A percentile compares a stretch with the other conserved stretches of the same genome.
phyloP scores from a whole-genome alignment of 2,329 filamentous ascomycete genomes.

The Pseudogymnoascus sp. region DNA sequence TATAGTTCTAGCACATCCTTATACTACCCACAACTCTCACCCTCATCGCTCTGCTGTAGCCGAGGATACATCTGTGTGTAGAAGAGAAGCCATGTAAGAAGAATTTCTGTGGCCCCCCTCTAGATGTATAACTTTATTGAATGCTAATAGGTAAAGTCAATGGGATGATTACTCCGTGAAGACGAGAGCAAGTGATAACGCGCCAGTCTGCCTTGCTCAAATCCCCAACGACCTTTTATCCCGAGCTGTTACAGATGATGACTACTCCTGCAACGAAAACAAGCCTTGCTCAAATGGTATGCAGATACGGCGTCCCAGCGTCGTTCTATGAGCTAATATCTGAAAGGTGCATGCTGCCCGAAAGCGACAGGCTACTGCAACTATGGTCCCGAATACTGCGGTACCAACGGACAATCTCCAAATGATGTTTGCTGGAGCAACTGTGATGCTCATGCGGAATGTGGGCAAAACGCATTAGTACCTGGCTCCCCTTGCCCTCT shows the following conservation, averaged over 20 bases:
- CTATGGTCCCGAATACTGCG: constrained; percentile 19
- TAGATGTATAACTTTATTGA: not conserved
- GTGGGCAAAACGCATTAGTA: constrained; percentile 23
- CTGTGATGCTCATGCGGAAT: constrained; percentile 31
- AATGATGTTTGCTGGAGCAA: constrained; percentile 28
- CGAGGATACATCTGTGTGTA: not conserved
- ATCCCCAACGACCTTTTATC: not conserved
- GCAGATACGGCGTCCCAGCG: not conserved
- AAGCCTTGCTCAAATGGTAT: constrained; percentile 20
- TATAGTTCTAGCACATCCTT: not conserved
- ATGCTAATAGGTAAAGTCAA: not conserved
- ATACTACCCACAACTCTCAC: not conserved
- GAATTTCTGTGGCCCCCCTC: not conserved
- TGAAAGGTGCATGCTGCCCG: constrained; percentile 21
- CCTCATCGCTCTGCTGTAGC: not conserved
- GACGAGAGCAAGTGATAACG: not conserved
- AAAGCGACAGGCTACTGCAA: constrained; percentile 16
- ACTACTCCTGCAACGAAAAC: constrained; percentile 17
- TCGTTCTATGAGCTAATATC: not conserved
- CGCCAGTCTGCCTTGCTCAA: not conserved
- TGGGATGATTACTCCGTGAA: not conserved
- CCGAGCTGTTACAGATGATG: constrained; percentile 8
- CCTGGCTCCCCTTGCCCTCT: constrained; percentile 26
- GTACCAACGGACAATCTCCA: constrained; percentile 19
- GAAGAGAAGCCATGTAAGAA: not conserved